Conservation (phyloP, 2,329 filamentous ascomycete genomes). For the Pseudophaeomoniella oleicola region DNA sequence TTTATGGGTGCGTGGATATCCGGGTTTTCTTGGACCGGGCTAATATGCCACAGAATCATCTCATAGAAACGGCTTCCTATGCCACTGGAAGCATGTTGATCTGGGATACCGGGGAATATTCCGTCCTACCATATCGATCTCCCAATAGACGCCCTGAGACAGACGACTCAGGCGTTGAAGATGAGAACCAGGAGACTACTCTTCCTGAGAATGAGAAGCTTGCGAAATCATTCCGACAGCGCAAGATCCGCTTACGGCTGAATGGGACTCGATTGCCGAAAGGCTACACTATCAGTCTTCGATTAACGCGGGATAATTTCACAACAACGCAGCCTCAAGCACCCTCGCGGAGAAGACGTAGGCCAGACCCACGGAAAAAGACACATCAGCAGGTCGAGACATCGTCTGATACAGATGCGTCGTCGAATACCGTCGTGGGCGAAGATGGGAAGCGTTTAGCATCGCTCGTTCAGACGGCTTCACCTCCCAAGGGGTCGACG, state of each 20-base stretch:
- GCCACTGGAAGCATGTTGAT: constrained; percentile 45
- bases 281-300: constrained; percentile 39
- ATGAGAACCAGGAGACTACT: neutral
- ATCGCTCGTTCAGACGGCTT: constrained; percentile 8
- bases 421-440: neutral
- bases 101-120: constrained; percentile 49
- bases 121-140: constrained; percentile 31
- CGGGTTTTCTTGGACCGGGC: neutral
- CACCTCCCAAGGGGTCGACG: constrained; percentile 4
- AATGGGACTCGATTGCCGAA: constrained; percentile 39
- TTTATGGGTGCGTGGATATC: constrained; percentile 34
- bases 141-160: constrained; percentile 20
- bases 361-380: constrained; percentile 10
- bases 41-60: constrained; percentile 36
- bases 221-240: constrained; percentile 33
- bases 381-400: constrained; percentile 9
- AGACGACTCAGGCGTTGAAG: constrained; percentile 14
- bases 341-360: constrained; percentile 9
- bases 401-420: neutral
- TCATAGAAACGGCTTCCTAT: constrained; percentile 42
- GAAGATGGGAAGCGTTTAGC: constrained; percentile 4
- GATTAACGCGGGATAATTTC: constrained; percentile 34
- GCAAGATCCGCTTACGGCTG: constrained; percentile 43
- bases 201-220: constrained; percentile 29
- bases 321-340: constrained; percentile 15